Base-by-base conservation (phyloP, 1,284 basidiomycete species). In the Phaffia rhodozyma region DNA sequence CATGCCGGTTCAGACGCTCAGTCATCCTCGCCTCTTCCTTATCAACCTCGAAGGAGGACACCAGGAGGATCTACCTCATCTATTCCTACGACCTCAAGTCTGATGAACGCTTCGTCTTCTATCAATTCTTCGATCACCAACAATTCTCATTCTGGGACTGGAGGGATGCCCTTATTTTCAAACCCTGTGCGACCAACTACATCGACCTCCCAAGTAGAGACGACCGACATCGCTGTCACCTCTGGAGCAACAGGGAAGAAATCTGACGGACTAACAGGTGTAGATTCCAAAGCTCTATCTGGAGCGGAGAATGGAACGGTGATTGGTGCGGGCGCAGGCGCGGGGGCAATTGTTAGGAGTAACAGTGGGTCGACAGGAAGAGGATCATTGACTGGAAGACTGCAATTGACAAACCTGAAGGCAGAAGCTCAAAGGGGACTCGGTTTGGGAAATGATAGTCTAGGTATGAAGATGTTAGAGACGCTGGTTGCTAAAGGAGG, bases 391-490 rank as follows among this genome's bases (percentile, higher is more conserved):
- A 47, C 57, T 43, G 71, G 67, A 30, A 64, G 74, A 50, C 74
- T 89, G 6, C 87, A 91, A 72, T 75, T 89, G 23, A 85, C 89
- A 76, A 86, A 85, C 70, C 77, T 92, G 65, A 91, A 88, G 75
- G 84, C 87, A 1, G 84, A 85, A 1, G 86, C 84, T 1, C 89
- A 92, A 74, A 69, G 43, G 9, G 78, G 78, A 65, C 80, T 88
- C 23, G 88, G 88, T 0, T 75, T 90, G 55, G 85, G 84, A 64
- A 80, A 81, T 29, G 81, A 79, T 25, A 86, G 83, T 63, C 75
- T 88, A 54, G 90, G 90, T 1, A 91, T 88, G 88, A 83, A 83
- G 23, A 88, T 93, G 58, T 77, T 92, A 55, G 89, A 93, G 74
- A 83, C 82, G 67, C 78, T 93, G 27, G 81, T 86, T 5, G 79